These are phyloP conservation scores for Pyrrhoderma lamaoense DNA, from an alignment of 1,284 basidiomycete species.

Conservation along the genomic window DNA sequence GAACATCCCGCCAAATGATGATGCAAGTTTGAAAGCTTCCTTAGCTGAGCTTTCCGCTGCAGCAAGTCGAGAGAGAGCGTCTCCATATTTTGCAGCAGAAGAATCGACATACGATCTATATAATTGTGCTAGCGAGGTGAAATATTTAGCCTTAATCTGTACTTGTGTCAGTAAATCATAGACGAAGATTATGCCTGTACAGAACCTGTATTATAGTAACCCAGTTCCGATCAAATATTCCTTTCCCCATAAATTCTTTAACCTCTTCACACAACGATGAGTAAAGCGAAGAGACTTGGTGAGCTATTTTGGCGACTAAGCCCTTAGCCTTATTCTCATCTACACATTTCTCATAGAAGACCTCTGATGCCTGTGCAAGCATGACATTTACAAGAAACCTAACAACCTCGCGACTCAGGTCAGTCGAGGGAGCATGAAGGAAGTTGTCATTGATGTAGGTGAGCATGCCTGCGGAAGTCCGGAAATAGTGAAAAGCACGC, in stretches of 20 bases:
- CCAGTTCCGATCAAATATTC: constrained; percentile 96
- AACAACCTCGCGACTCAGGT: constrained; percentile 90
- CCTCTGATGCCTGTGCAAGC: constrained; percentile 91
- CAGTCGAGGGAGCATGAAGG: constrained; percentile 95
- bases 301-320: constrained; percentile 80
- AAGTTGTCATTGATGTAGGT: constrained; percentile 99
- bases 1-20: constrained; percentile 70
- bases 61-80: constrained; percentile 75
- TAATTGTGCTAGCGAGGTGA: constrained; percentile 82
- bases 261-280: constrained; percentile 76
- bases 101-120: constrained; percentile 79
- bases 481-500: constrained; percentile 87
- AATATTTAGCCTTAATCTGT: constrained; percentile 87
- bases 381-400: constrained; percentile 85
- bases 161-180: not conserved
- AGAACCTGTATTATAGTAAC: constrained; percentile 73
- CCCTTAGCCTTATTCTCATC: constrained; percentile 82
- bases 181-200: constrained; percentile 9
- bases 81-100: constrained; percentile 76
- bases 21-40: constrained; percentile 70
- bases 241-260: constrained; percentile 93
- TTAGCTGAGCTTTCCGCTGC: constrained; percentile 80
- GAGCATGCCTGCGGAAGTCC: constrained; percentile 94
- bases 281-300: constrained; percentile 82
- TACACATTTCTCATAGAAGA: constrained; percentile 92